Conservation (phyloP, 2,329 filamentous ascomycete species). For the Trichoderma breve region DNA sequence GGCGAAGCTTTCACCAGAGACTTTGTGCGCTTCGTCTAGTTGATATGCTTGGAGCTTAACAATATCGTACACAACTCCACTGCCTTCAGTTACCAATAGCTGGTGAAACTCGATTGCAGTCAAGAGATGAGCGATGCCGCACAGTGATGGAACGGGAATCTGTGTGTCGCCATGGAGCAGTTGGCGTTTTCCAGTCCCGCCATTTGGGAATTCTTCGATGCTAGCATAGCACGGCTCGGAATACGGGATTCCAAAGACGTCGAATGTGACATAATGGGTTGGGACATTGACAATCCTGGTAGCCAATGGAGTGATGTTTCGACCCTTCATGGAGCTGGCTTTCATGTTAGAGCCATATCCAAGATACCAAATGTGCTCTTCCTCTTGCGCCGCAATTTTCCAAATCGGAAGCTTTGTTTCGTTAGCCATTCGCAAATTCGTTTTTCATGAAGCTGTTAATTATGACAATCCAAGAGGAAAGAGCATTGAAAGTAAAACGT, state of each 20-base stretch:
- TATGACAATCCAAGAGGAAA: background rate
- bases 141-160: constrained; percentile 5
- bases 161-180: background rate
- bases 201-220: constrained; percentile 8
- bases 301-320: constrained; percentile 13
- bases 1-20: background rate
- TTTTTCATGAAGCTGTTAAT: background rate
- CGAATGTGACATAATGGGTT: constrained; percentile 18
- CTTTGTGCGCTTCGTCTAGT: background rate
- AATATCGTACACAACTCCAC: constrained; percentile 17
- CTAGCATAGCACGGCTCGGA: constrained; percentile 19
- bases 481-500: background rate
- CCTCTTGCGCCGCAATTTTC: background rate
- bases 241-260: constrained; percentile 19
- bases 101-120: constrained; percentile 12
- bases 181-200: background rate
- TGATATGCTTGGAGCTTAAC: constrained; percentile 1
- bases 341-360: constrained; percentile 22
- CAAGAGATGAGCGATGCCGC: constrained; percentile 12
- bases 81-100: constrained; percentile 10
- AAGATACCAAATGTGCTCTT: constrained; percentile 12
- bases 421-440: background rate
- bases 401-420: background rate
- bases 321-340: constrained; percentile 8
- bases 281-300: constrained; percentile 16